Base-by-base conservation (phyloP, 1,284 basidiomycete genomes). In the Tylopilus sp. region DNA sequence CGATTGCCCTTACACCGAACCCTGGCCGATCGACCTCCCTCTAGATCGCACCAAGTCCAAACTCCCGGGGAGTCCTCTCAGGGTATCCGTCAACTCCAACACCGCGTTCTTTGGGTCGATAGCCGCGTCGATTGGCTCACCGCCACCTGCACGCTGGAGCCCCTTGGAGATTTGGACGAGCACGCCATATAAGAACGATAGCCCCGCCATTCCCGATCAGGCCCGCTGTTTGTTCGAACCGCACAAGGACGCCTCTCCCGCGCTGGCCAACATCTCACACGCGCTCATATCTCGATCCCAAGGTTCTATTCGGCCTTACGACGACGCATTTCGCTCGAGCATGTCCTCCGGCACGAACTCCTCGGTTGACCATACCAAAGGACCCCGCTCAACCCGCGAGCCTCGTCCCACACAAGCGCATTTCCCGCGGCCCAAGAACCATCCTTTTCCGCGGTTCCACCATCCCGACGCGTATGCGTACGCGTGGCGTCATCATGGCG, bases 161-260 rank as follows among this genome's bases (percentile, higher is more conserved):
- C 46, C 62, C 12, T 7, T 38, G 2, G 37, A 54, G 19, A 48
- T 65, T 6, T 65, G 64, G 64, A 59, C 60, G 29, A 66, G 64
- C 40, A 66, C 64, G 1, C 64, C 60, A 1, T 49, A 16, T 35
- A 57, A 53, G 45, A 28, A 23, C 18, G 51, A 58, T 21, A 16
- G 33, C 12, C 3, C 23, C 12, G 13, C 21, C 42, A n/a, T 46
- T 2, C 36, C 39, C 16, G 45, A 51, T 10, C 52, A 26, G 5
- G 16, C 12, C 11, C 28, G 45, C 42, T 47, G 21, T 26, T 36
- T 56, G 12, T 46, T 49, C 46, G 46, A 61, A 7, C 36, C 36
- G 5, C 39, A 23, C 18, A 8, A 33, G 13, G 33, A 57, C 25
- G 25, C 46, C 15, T 38, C 46, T 8, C 36, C 53, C 15, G 51